These are phyloP conservation scores for Dendrobium nobile DNA, from an alignment of 106 monocot genomes.

Conservation along the genomic window DNA sequence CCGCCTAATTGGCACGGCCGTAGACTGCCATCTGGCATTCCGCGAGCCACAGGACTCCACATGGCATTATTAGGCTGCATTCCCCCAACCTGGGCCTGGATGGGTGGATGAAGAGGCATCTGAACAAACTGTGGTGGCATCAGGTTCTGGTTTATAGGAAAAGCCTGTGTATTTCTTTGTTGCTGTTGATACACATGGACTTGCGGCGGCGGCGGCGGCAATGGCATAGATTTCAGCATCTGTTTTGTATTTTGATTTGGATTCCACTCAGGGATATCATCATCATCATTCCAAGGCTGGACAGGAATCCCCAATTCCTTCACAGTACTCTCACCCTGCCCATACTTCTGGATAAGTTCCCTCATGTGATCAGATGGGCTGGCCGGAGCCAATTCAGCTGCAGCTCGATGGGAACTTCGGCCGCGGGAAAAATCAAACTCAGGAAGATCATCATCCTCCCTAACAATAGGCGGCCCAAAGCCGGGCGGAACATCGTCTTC, in stretches of 20 bases:
- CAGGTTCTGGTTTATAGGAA: slow-evolving; percentile 8
- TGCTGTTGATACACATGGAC: slow-evolving; percentile 18
- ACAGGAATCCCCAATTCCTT: slow-evolving; percentile 8
- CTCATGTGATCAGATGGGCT: slow-evolving; percentile 36
- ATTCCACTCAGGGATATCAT: slow-evolving; percentile 72
- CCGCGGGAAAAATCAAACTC: slow-evolving; percentile 60
- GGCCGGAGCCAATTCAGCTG: neutral
- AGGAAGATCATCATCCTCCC: slow-evolving; percentile 81
- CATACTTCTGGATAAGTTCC: slow-evolving; percentile 70
- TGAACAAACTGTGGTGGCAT: slow-evolving; percentile 9
- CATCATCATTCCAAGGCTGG: slow-evolving; percentile 40
- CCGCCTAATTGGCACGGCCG: neutral
- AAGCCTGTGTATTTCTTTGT: neutral
- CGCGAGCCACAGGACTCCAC: neutral
- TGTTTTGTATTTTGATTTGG: slow-evolving; percentile 29
- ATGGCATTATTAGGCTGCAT: slow-evolving; percentile 6
- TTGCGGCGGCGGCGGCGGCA: neutral
- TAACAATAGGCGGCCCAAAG: slow-evolving; percentile 49
- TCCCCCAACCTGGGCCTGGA: slow-evolving; percentile 19
- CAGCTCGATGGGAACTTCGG: neutral
- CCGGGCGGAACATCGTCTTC: slow-evolving; percentile 84
- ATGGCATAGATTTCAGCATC: slow-evolving; percentile 4
- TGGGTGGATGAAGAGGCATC: slow-evolving; percentile 7
- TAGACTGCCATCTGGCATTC: slow-evolving; percentile 3
- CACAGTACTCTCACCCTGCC: slow-evolving; percentile 18